Conservation (phyloP, 176 grass and related monocot genomes). For the Aegilops umbellulata region DNA sequence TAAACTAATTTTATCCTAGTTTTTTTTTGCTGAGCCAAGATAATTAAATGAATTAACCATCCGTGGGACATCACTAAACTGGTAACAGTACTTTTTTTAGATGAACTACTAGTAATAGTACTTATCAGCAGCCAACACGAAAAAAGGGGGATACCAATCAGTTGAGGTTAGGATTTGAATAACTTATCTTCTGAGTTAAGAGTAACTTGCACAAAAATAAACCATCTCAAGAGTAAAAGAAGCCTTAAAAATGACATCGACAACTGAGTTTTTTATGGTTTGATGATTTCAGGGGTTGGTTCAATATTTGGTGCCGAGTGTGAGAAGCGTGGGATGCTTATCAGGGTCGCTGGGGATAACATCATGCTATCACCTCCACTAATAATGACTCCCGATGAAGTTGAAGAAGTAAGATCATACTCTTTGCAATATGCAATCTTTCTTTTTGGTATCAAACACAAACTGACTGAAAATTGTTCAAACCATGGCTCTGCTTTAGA, state of each 20-base stretch:
- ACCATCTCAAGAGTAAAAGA: neutral
- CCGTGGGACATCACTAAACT: neutral
- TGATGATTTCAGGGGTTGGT: conserved; percentile 67
- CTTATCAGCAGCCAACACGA: neutral
- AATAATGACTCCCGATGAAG: conserved; percentile 68
- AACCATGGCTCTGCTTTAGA: conserved; percentile 33
- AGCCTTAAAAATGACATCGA: neutral
- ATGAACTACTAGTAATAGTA: neutral
- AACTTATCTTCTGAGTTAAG: neutral
- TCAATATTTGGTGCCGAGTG: conserved; percentile 85
- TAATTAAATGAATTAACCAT: neutral
- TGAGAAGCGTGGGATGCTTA: conserved; percentile 86
- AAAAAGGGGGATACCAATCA: neutral
- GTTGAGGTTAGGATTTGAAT: neutral
- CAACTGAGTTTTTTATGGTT: neutral
- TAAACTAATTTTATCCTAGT: neutral
- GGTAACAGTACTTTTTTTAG: too few relatives aligned
- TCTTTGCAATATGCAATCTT: neutral
- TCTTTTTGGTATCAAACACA: neutral
- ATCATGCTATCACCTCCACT: conserved; percentile 93
- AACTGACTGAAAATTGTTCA: neutral
- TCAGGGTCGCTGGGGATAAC: conserved; percentile 84
- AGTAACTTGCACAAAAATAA: neutral
- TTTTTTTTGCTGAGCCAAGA: neutral
- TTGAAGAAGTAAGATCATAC: conserved; percentile 68